Base-by-base conservation (phyloP, 345 rosid species). In the Camelina sativa region DNA sequence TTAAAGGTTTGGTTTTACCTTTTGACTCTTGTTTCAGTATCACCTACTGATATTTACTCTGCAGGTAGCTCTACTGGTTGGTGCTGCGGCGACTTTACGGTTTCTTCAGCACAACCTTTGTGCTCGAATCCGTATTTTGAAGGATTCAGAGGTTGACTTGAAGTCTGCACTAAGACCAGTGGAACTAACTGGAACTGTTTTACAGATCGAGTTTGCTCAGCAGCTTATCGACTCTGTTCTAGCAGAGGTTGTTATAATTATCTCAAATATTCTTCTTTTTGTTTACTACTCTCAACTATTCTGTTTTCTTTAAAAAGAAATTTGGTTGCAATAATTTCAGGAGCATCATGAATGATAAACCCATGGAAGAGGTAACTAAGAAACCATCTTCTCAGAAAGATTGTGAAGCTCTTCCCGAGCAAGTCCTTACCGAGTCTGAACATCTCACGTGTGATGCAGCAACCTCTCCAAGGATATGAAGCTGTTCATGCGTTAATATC, bases 331-430 rank as follows among this genome's bases (percentile, higher is more conserved):
- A 53, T 53, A 5, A 11, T 53, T 53, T 5, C 16, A 53, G 57
- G 57, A 23, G 9, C 11, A 53, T 53, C 8, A 22, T 53, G 37
- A 3, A 11, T 23, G 2, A 23, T 12, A 13, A 52, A 52, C 7
- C 28, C 3, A 52, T 52, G 32, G n/a, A 22, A 52, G 57, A 19
- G 32, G 32, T 22, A 53, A 23, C 32, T 23, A 11, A 53, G 15
- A 53, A 53, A 53, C 34, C 8, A 22, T 53, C 16, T 53, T 53
- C n/a, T 53, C 30, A 53, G 57, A 53, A 53, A 53, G 34, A 53
- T 53, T 11, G 17, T 54, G 35, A 25, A 25, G 17, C 59, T 25
- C 57, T 1, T 52, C 25, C 13, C 28, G 4, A 54, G 16, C 10
- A 48, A 48, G 52, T 48, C 19, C 50, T 15, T 48, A 22, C 53